These are phyloP conservation scores for Lathyrus sativus DNA, from an alignment of 306 rosid species.

Conservation along the genomic window DNA sequence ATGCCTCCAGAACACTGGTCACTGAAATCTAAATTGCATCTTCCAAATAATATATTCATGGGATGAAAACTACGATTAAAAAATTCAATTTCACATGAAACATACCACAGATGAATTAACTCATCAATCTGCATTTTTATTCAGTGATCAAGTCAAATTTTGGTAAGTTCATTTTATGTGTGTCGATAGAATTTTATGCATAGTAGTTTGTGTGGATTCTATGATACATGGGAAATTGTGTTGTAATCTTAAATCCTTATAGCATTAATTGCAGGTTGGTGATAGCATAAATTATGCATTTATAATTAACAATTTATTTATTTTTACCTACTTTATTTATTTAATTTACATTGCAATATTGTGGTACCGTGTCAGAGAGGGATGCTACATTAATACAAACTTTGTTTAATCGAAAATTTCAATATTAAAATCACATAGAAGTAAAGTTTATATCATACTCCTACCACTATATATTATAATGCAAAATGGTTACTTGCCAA, in stretches of 20 bases:
- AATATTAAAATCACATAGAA: conserved; percentile 13
- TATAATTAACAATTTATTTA: neutral
- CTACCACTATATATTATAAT: no score
- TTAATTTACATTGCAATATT: conserved; percentile 10
- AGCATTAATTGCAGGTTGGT: conserved; percentile 10
- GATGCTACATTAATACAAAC: conserved; percentile 21
- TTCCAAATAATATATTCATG: neutral
- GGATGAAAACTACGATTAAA: neutral
- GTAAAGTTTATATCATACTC: neutral
- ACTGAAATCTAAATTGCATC: conserved; percentile 2
- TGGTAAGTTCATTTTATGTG: neutral
- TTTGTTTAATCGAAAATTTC: neutral
- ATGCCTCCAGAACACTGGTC: conserved; percentile 4
- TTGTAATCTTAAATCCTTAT: conserved; percentile 13
- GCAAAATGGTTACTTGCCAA: conserved; percentile 33
- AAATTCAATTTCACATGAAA: neutral
- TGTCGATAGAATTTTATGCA: neutral
- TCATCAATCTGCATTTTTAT: neutral
- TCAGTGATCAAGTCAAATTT: neutral
- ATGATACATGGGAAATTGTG: conserved; percentile 37
- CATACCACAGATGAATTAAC: neutral
- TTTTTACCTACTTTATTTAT: neutral
- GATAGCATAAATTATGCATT: neutral
- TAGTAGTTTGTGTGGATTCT: conserved; percentile 21
- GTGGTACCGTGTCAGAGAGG: conserved; percentile 38